phyloP scores from a whole-genome alignment of 805 yeast genomes.

The Scheffersomyces coipomensis region DNA sequence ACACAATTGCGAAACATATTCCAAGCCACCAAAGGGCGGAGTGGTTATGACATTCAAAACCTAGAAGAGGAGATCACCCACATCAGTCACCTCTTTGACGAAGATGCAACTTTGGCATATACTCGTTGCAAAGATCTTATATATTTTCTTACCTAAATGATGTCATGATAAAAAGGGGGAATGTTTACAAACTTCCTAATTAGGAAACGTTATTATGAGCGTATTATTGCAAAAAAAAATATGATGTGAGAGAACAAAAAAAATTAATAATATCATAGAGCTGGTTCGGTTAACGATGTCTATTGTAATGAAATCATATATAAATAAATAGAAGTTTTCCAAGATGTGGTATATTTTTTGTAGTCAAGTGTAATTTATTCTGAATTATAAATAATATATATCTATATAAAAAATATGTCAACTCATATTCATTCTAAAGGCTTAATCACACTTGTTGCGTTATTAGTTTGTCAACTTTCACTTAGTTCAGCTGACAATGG shows the following conservation, averaged over 20 bases:
- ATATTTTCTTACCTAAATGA: neutral
- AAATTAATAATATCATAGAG: no score
- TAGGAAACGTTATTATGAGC: no score
- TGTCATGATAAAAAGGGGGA: conserved; percentile 1
- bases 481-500: neutral
- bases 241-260: no score
- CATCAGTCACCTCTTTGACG: neutral
- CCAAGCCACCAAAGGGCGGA: neutral
- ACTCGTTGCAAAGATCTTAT: neutral
- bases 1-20: neutral
- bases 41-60: neutral
- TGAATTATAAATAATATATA: conserved; percentile 3
- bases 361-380: no score
- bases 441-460: conserved; percentile 5
- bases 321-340: no score
- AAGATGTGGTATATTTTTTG: no score
- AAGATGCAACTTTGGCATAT: neutral
- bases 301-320: no score
- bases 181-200: conserved; percentile 11
- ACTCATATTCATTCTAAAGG: conserved; percentile 7
- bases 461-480: conserved; percentile 5
- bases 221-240: no score
- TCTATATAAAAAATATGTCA: conserved; percentile 10
- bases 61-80: neutral
- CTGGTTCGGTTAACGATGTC: no score